Evolutionary conservation across 441 rosid species (phyloP), one percentile per base, ranked within the genome.

Genomic region (Kokia cookei): DNA sequence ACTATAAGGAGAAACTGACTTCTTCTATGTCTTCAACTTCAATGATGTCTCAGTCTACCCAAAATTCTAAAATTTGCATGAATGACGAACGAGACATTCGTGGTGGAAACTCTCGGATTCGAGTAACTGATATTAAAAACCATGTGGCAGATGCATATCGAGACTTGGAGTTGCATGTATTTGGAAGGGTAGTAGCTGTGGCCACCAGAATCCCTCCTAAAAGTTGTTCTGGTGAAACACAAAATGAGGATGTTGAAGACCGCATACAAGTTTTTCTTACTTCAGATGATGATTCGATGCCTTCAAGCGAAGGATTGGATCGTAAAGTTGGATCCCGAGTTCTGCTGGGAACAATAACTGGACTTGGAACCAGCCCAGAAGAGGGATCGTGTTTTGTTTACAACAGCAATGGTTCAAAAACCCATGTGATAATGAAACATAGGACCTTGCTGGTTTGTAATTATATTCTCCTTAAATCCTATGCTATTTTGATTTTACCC

Each of bases 371-470:
- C 73, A 85, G 84, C 71, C 82, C 93, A 19, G 95, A 95, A 67
- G 98, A 91, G 83, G 95, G 93, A 27, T 89, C 95, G 43, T 93
- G 98, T 82, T 82, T 84, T 85, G 92, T 95, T 67, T 89, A 88
- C 76, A 84, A 90, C 78, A 86, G 80, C 55, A 79, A 61, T 76
- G 98, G 98, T 73, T 84, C 76, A 58, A 93, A 91, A 87, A 91
- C 97, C 72, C 99, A 95, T 77, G 90, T 86, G 80, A 73, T 91
- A 75, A 84, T 90, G 93, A 95, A 93, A 83, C 97, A 93, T 76
- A 89, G 99, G 81, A 93, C 98, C 69, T 83, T 93, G 75, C 86
- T 95, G 97, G 99, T 94, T 78, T 75, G 94, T 89, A 73, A 77
- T 48, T 53, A n/a, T 24, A 10, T 13, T 80, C 75, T 75, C 81